phyloP scores from a whole-genome alignment of 2,329 filamentous ascomycete genomes.

The Fusarium piperis region DNA sequence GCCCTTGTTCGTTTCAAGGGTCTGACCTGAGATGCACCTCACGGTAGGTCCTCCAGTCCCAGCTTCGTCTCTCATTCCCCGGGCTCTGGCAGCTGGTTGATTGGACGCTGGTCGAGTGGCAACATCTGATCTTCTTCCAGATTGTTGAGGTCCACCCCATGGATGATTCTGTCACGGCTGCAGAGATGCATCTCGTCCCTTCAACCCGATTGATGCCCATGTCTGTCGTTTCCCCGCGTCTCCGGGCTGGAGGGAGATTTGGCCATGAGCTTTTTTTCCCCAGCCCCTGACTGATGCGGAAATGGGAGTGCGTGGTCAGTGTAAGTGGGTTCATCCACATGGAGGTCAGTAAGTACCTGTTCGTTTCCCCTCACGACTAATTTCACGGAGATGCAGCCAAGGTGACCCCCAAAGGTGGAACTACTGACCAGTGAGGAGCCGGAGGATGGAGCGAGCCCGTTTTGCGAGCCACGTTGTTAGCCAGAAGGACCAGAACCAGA shows the following conservation, averaged over 20 bases:
- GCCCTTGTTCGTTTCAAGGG: constrained; percentile 25
- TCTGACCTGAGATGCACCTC: constrained; percentile 26
- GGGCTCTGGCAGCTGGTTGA: constrained; percentile 8
- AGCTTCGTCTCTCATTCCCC: constrained; percentile 28
- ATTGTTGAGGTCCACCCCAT: constrained; percentile 36
- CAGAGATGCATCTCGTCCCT: constrained; percentile 24
- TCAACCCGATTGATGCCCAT: constrained; percentile 22
- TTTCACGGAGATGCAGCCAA: constrained; percentile 11
- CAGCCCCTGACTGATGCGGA: neutral
- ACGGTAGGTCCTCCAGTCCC: constrained; percentile 6
- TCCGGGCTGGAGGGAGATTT: constrained; percentile 26
- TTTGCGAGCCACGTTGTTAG: neutral
- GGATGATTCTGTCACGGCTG: constrained; percentile 18
- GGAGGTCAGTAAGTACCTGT: constrained; percentile 8
- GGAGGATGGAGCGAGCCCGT: neutral
- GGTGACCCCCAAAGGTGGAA: constrained; percentile 3
- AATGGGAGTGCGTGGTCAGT: neutral
- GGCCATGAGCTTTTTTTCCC: constrained; percentile 3
- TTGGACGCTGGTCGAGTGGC: constrained; percentile 26
- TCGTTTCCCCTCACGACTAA: constrained; percentile 28
- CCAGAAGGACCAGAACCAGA: constrained; percentile 8
- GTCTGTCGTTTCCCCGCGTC: constrained; percentile 3
- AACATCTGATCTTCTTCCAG: constrained; percentile 27
- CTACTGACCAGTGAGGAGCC: neutral
- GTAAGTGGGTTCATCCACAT: constrained; percentile 3